Percentiles rank a stretch among this genome's conserved stretches.
Conservation (phyloP, 2,329 filamentous ascomycete genomes). For the Penicillium janthinellum region DNA sequence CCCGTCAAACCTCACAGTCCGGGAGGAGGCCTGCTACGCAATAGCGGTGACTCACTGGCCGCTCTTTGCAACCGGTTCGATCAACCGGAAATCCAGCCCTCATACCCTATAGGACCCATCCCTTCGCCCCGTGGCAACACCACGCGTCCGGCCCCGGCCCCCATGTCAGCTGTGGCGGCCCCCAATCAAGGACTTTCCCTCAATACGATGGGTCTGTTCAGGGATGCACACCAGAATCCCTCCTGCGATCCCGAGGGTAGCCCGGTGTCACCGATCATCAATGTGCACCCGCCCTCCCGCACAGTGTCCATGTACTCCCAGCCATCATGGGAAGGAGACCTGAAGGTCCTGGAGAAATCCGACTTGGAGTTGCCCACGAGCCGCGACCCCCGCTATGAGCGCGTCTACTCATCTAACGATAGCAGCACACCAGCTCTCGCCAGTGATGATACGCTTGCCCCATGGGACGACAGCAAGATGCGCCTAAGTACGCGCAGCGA, state of each 20-base stretch:
- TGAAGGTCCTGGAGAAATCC: slow-evolving; percentile 7
- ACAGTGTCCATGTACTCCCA: slow-evolving; percentile 20
- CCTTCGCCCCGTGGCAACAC: neutral
- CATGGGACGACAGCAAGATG: slow-evolving; percentile 7
- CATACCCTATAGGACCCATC: slow-evolving; percentile 3
- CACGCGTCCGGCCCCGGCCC: slow-evolving; percentile 9
- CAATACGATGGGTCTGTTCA: slow-evolving; percentile 5
- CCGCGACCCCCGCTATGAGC: neutral
- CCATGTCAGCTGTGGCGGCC: neutral
- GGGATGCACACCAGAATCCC: neutral
- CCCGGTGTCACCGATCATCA: slow-evolving; percentile 13
- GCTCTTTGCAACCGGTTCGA: slow-evolving; percentile 17
- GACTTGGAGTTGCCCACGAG: slow-evolving; percentile 14
- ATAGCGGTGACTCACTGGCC: slow-evolving; percentile 18
- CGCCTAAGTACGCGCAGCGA: slow-evolving; percentile 35
- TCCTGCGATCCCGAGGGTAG: slow-evolving; percentile 2
- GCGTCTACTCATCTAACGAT: slow-evolving; percentile 3
- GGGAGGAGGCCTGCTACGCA: slow-evolving; percentile 24
- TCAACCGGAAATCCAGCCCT: slow-evolving; percentile 11
- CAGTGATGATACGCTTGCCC: slow-evolving; percentile 4
- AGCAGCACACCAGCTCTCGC: slow-evolving; percentile 9
- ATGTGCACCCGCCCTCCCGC: slow-evolving; percentile 18
- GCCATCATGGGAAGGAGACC: slow-evolving; percentile 9
- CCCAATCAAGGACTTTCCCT: slow-evolving; percentile 13
- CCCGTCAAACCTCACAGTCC: slow-evolving; percentile 13